phyloP scores from a whole-genome alignment of 2,329 filamentous ascomycete species.

The Talaromyces sp. region DNA sequence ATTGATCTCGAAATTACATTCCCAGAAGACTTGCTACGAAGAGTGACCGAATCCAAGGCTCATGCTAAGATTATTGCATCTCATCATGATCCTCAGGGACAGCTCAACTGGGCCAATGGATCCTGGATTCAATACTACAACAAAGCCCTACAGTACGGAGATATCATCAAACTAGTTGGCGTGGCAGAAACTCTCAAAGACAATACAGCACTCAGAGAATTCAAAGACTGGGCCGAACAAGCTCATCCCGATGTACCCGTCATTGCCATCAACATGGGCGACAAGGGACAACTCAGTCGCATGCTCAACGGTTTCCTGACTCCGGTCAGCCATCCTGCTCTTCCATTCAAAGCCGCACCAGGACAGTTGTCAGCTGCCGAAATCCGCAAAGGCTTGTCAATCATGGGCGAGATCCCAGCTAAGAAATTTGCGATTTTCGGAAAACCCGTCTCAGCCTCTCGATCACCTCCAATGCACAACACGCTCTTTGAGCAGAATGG shows the following conservation, averaged over 20 bases:
- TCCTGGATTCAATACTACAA: constrained; percentile 92
- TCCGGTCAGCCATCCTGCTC: constrained; percentile 81
- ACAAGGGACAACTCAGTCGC: constrained; percentile 80
- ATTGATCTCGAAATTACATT: constrained; percentile 90
- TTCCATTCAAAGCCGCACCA: constrained; percentile 92
- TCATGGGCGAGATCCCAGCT: constrained; percentile 74
- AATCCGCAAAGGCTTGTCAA: constrained; percentile 73
- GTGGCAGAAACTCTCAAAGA: constrained; percentile 73
- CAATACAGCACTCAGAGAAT: constrained; percentile 79
- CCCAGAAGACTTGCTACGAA: constrained; percentile 70
- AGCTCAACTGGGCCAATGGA: constrained; percentile 85
- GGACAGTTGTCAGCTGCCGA: constrained; percentile 89
- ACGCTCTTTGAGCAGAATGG: constrained; percentile 72
- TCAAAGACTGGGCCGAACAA: constrained; percentile 72
- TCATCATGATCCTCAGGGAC: constrained; percentile 81
- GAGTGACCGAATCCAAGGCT: constrained; percentile 67
- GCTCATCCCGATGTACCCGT: constrained; percentile 72
- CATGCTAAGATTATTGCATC: constrained; percentile 86
- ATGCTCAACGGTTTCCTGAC: constrained; percentile 92
- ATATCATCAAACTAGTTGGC: constrained; percentile 92
- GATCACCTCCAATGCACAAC: constrained; percentile 89
- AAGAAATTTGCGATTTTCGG: constrained; percentile 87
- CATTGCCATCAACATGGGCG: constrained; percentile 95
- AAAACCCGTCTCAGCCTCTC: constrained; percentile 75
- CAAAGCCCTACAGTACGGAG: constrained; percentile 81